Evolutionary conservation across 371 early-diverging fungal genomes (phyloP).

Genomic region (Circinella minor): DNA sequence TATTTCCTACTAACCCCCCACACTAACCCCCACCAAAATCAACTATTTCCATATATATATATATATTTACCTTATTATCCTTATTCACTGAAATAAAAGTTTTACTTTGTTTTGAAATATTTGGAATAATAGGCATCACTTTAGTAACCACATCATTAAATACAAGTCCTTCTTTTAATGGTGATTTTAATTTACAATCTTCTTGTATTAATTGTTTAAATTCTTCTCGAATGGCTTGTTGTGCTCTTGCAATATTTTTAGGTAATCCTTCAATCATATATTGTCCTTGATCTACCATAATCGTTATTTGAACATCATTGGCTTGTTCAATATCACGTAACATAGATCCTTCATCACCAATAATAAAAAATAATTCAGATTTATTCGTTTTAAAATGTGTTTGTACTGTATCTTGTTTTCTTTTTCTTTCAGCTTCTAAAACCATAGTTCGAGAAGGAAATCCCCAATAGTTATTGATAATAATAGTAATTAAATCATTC

Average conservation of each 20-base stretch:
- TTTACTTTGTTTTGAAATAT: conserved; percentile 28
- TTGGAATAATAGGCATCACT: not conserved
- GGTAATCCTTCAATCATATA: conserved; percentile 34
- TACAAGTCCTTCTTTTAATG: not conserved
- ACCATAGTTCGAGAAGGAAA: conserved; percentile 25
- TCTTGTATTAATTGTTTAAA: not conserved
- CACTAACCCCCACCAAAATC: too few species aligned
- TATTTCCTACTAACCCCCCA: not conserved
- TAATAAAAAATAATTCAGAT: conserved; percentile 41
- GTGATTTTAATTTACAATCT: not conserved
- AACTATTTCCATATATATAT: too few species aligned
- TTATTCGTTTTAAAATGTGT: conserved; percentile 22
- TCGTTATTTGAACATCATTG: conserved; percentile 32
- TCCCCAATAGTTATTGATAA: conserved; percentile 31
- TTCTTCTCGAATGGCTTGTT: not conserved
- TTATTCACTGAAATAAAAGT: conserved; percentile 28
- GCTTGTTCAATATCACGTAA: conserved; percentile 31
- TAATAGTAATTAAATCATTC: conserved; percentile 14
- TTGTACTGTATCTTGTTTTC: conserved; percentile 9
- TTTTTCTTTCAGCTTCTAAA: conserved; percentile 14
- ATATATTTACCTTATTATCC: conserved; percentile 33
- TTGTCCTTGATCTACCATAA: conserved; percentile 22
- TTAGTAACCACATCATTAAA: not conserved
- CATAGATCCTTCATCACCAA: conserved; percentile 38
- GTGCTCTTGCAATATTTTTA: conserved; percentile 23